Evolutionary conservation across 768 basidiomycete genomes (phyloP).

Genomic region (Clavaria fumosa): DNA sequence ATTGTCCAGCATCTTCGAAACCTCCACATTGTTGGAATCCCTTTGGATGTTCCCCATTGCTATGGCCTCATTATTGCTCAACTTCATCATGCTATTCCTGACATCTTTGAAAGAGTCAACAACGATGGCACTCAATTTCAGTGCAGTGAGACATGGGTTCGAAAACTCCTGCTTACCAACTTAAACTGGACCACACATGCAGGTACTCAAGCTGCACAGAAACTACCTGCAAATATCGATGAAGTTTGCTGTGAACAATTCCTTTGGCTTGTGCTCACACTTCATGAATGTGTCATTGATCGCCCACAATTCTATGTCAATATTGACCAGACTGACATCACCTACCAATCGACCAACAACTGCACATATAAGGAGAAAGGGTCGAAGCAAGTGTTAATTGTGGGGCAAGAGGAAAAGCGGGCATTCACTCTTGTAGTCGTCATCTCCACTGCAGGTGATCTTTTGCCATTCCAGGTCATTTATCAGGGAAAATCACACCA

Average conservation of each 20-base stretch:
- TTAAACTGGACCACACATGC: conserved; percentile 6
- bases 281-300: conserved; percentile 9
- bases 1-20: conserved; percentile 9
- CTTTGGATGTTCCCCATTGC: conserved; percentile 10
- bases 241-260: conserved; percentile 5
- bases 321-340: conserved; percentile 21
- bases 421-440: conserved; percentile 22
- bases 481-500: conserved; percentile 15
- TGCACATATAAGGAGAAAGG: conserved; percentile 14
- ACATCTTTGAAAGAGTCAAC: conserved; percentile 5
- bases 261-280: conserved; percentile 8
- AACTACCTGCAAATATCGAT: conserved; percentile 14
- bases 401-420: conserved; percentile 23
- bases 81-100: conserved; percentile 5
- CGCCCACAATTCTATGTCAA: conserved; percentile 17
- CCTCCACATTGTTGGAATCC: conserved; percentile 11
- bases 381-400: conserved; percentile 16
- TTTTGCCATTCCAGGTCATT: conserved; percentile 22
- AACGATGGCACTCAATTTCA: conserved; percentile 11
- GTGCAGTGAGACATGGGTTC: conserved; percentile 13
- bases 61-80: conserved; percentile 15
- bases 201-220: conserved; percentile 19
- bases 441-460: conserved; percentile 14
- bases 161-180: conserved; percentile 12
- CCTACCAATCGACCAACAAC: conserved; percentile 15